phyloP scores from a whole-genome alignment of 108 stramenopile genomes.

The Parmales sp. region DNA sequence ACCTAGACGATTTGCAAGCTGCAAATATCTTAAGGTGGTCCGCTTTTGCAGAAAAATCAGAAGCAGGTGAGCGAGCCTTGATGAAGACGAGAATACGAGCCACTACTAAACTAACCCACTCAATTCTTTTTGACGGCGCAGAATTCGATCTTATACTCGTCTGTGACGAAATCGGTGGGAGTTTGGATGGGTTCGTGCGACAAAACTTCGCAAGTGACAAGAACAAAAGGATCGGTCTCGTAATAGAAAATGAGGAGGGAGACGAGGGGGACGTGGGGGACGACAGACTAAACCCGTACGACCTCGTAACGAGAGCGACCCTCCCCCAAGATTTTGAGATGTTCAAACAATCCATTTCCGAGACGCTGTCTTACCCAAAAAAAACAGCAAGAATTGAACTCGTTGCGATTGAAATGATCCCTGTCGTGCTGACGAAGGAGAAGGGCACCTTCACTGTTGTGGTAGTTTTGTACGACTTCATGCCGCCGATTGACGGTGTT shows the following conservation, averaged over 20 bases:
- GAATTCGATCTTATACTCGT: background rate
- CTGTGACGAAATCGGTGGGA: background rate
- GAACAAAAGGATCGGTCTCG: background rate
- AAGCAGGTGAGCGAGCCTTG: background rate
- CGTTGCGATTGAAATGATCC: background rate
- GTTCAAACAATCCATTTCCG: background rate
- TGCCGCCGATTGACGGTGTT: background rate
- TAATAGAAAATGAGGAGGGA: background rate
- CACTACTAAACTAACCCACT: no score
- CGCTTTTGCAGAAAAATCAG: background rate
- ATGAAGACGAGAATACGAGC: background rate
- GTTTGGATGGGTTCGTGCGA: background rate
- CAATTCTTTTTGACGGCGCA: background rate
- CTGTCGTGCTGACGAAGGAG: background rate
- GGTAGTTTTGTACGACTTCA: no score
- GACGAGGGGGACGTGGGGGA: background rate
- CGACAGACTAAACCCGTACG: background rate
- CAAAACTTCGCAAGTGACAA: background rate
- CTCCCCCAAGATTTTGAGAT: background rate
- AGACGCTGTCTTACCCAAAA: background rate
- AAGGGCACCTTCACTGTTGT: no score
- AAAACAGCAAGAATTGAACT: background rate
- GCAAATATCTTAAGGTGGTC: background rate
- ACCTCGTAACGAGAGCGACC: background rate
- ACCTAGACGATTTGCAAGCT: background rate